Evolutionary conservation across 371 early-diverging fungal genomes (phyloP).

Genomic region (Coelomomyces lativittatus): DNA sequence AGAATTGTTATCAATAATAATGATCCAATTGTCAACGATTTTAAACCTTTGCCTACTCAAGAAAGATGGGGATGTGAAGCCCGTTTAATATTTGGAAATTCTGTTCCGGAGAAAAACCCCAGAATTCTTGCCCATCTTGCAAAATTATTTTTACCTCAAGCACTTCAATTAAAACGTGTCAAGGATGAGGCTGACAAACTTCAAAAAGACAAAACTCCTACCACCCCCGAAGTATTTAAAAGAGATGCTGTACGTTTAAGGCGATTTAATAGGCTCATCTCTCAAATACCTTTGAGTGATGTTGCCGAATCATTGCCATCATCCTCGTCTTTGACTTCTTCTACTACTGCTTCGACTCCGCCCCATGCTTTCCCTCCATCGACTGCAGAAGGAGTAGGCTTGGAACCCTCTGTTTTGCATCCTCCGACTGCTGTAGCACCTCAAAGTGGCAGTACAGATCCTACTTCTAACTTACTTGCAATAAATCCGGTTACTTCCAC

Average conservation of each 20-base stretch:
- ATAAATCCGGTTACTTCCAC: background rate
- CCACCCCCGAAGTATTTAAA: background rate
- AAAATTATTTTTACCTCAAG: conserved; percentile 50
- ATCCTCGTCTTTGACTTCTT: no score
- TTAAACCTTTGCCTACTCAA: conserved; percentile 48
- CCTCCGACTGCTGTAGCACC: conserved; percentile 3
- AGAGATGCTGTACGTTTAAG: no score
- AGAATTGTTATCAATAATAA: background rate
- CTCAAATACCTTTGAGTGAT: no score
- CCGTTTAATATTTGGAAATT: conserved; percentile 53
- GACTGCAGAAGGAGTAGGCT: conserved; percentile 2
- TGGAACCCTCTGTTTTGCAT: background rate
- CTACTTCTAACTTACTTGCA: no score
- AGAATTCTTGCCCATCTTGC: conserved; percentile 42
- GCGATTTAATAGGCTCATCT: no score
- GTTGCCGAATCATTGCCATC: no score
- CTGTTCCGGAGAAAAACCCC: conserved; percentile 34
- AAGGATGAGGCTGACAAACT: conserved; percentile 27
- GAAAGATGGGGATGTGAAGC: conserved; percentile 81
- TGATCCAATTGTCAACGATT: conserved; percentile 11
- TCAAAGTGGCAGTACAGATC: background rate
- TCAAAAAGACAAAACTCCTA: conserved; percentile 6
- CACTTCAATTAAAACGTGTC: conserved; percentile 7
- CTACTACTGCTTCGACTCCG: no score
- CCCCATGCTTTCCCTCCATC: no score